Percentiles rank a stretch among this genome's conserved stretches.
Conservation (phyloP, 148 eudicot genomes). For the Cornus controversa region DNA sequence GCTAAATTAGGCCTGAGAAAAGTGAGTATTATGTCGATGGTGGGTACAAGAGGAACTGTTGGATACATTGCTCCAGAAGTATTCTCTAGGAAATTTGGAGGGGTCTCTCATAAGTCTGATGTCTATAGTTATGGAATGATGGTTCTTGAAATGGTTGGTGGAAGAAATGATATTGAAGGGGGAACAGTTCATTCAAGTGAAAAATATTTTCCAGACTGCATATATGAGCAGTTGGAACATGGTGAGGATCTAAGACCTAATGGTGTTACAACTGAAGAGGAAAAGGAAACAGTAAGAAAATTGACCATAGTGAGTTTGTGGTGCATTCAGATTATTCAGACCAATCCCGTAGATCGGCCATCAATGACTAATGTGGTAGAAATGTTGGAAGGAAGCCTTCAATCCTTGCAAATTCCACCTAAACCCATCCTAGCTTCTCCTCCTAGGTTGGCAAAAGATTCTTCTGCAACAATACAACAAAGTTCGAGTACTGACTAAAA, state of each 20-base stretch:
- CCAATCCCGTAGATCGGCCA: neutral
- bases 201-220: constrained; percentile 21
- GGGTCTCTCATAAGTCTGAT: constrained; percentile 20
- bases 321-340: constrained; percentile 46
- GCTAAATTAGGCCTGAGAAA: constrained; percentile 23
- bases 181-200: neutral
- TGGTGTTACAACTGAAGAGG: constrained; percentile 5
- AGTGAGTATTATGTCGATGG: constrained; percentile 20
- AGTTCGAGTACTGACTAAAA: too few species aligned
- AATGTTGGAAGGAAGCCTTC: too few species aligned
- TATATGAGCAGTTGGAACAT: constrained; percentile 29
- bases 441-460: too few species aligned
- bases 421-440: too few species aligned
- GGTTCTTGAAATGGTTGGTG: constrained; percentile 28
- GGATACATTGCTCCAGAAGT: too few species aligned
- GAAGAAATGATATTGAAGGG: neutral
- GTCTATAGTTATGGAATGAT: constrained; percentile 36
- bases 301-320: constrained; percentile 50
- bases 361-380: too few species aligned
- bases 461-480: too few species aligned
- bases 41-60: neutral
- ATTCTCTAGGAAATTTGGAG: constrained; percentile 9
- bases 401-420: too few species aligned
- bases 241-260: neutral
- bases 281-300: constrained; percentile 23